Conservation (phyloP, 2,329 filamentous ascomycete species). For the Kalaharituber pfeilii region DNA sequence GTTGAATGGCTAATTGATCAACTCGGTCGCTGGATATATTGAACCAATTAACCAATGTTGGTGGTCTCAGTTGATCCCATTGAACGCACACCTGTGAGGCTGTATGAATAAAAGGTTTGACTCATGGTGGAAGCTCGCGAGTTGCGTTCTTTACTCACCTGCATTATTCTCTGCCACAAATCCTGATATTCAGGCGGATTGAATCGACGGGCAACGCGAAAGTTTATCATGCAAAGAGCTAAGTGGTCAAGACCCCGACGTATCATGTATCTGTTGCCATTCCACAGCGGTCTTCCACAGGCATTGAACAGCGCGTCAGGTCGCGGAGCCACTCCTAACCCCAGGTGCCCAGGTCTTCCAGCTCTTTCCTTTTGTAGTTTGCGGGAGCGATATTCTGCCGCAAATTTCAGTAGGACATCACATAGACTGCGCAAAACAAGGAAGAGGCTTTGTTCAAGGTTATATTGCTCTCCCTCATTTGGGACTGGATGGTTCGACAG, state of each 20-base stretch:
- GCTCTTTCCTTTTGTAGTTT: background rate
- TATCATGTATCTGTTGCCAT: background rate
- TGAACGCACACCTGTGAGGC: background rate
- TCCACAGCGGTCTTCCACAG: background rate
- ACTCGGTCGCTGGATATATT: background rate
- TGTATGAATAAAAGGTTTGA: background rate
- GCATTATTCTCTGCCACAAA: background rate
- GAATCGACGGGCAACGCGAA: background rate
- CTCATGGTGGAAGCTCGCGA: background rate
- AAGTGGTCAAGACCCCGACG: background rate
- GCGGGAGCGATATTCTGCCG: background rate
- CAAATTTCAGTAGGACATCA: background rate
- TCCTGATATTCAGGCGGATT: background rate
- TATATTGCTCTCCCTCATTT: background rate
- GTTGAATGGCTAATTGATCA: background rate
- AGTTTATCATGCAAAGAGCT: background rate
- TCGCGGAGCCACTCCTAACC: background rate
- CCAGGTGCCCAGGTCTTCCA: background rate
- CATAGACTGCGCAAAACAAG: background rate
- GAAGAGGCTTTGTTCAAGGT: background rate
- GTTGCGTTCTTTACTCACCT: background rate
- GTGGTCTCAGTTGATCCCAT: background rate
- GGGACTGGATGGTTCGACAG: background rate
- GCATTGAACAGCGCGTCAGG: background rate
- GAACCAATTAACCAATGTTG: background rate